phyloP scores from a whole-genome alignment of 805 yeast genomes.

The Yarrowia sp. region DNA sequence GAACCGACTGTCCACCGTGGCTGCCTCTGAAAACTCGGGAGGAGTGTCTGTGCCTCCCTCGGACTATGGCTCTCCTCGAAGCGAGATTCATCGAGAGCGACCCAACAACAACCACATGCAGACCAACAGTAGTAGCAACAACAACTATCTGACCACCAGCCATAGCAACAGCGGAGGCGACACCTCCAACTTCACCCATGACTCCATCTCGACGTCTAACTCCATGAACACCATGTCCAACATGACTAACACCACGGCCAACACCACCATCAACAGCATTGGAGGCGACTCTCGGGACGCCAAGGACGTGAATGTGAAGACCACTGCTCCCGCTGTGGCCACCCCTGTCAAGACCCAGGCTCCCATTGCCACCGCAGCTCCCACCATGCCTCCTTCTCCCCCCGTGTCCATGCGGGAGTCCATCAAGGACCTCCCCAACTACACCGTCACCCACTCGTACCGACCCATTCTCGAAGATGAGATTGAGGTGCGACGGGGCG shows the following conservation, averaged over 20 bases:
- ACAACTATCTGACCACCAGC: not conserved
- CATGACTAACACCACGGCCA: conserved; percentile 20
- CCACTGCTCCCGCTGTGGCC: conserved; percentile 1
- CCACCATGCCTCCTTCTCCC: conserved; percentile 46
- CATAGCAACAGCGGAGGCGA: conserved; percentile 12
- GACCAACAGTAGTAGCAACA: no score
- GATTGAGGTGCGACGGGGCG: conserved; percentile 69
- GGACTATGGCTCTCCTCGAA: conserved; percentile 32
- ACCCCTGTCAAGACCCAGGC: not conserved
- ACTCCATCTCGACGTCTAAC: conserved; percentile 31
- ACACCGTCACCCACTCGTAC: conserved; percentile 73
- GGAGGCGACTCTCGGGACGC: conserved; percentile 5
- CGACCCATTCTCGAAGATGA: conserved; percentile 85
- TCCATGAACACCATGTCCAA: conserved; percentile 35
- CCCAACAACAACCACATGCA: conserved; percentile 1
- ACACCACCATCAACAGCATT: conserved; percentile 28
- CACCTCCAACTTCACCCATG: conserved; percentile 24
- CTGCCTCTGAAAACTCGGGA: conserved; percentile 25
- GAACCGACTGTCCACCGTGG: conserved; percentile 30
- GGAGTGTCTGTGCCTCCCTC: conserved; percentile 32
- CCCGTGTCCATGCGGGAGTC: conserved; percentile 59
- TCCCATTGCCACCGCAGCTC: conserved; percentile 8
- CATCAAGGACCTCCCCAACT: conserved; percentile 34
- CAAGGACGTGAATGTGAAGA: not conserved
- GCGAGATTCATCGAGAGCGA: conserved; percentile 22